Conservation (phyloP, 2,329 filamentous ascomycete species). For the Sporothrix globosa region DNA sequence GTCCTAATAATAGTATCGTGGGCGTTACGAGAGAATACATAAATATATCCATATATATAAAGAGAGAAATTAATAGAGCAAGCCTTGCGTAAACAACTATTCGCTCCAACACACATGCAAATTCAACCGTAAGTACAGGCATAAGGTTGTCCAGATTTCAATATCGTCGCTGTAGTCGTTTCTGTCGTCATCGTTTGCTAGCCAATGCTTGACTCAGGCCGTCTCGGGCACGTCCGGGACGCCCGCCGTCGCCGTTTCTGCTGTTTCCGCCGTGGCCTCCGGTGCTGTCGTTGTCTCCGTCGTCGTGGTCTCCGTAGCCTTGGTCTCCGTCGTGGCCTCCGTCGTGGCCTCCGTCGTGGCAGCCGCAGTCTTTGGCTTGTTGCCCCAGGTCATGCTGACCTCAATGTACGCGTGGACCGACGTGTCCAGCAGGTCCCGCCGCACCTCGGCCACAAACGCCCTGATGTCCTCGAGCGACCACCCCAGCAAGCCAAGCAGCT, state of each 20-base stretch:
- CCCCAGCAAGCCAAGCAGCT: constrained; percentile 27
- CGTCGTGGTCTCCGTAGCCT: neutral
- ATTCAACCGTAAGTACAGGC: no score
- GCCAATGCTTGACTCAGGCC: neutral
- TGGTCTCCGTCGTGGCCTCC: neutral
- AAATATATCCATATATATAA: no score
- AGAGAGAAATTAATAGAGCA: neutral
- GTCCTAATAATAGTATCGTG: constrained; percentile 3
- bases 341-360: neutral
- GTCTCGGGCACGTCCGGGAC: neutral
- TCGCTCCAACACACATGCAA: no score
- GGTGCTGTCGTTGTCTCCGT: neutral
- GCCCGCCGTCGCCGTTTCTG: neutral
- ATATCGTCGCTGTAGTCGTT: neutral
- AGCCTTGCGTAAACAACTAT: neutral
- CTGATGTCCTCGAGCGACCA: constrained; percentile 21
- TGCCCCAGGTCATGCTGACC: constrained; percentile 21
- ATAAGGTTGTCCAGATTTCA: neutral
- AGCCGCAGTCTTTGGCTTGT: neutral
- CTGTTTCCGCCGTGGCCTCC: neutral
- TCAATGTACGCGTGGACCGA: constrained; percentile 28
- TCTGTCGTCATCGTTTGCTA: neutral
- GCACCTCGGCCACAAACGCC: constrained; percentile 27
- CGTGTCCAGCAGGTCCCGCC: constrained; percentile 25
- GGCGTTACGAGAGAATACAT: neutral